Conservation (phyloP, 2,329 filamentous ascomycete species). For the Calonectria pauciramosa region DNA sequence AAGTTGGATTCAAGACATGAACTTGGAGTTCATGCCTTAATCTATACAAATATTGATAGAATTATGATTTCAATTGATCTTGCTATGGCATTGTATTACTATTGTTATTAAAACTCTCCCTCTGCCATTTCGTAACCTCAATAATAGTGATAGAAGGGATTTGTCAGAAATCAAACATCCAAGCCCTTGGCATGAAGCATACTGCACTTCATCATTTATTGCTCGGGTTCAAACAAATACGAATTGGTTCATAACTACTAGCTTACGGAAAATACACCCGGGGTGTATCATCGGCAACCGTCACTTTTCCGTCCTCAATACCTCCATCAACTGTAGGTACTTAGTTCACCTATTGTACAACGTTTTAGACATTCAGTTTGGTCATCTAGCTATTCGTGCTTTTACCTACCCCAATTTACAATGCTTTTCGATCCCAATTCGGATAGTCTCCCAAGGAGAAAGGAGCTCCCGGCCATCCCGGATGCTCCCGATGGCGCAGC, state of each 20-base stretch:
- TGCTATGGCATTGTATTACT: neutral
- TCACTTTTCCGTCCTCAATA: neutral
- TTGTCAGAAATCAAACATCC: no score
- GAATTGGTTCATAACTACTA: neutral
- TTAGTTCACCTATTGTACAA: neutral
- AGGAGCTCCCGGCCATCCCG: neutral
- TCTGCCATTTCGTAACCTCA: neutral
- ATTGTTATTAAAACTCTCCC: neutral
- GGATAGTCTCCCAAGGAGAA: neutral
- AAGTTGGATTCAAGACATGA: neutral
- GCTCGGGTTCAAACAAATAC: no score
- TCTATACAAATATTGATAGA: neutral
- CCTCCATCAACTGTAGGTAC: neutral
- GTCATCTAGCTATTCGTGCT: neutral
- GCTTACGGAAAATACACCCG: neutral
- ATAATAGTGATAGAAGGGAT: neutral
- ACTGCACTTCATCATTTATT: neutral
- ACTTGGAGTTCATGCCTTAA: neutral
- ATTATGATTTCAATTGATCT: neutral
- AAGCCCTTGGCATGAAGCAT: neutral
- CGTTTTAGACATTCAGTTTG: no score
- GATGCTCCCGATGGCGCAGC: neutral
- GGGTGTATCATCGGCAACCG: neutral
- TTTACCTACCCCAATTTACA: neutral
- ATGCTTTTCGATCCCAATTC: constrained; percentile 16